Evolutionary conservation across 768 basidiomycete genomes (phyloP).

Genomic region (Podaxis mareebaensis): DNA sequence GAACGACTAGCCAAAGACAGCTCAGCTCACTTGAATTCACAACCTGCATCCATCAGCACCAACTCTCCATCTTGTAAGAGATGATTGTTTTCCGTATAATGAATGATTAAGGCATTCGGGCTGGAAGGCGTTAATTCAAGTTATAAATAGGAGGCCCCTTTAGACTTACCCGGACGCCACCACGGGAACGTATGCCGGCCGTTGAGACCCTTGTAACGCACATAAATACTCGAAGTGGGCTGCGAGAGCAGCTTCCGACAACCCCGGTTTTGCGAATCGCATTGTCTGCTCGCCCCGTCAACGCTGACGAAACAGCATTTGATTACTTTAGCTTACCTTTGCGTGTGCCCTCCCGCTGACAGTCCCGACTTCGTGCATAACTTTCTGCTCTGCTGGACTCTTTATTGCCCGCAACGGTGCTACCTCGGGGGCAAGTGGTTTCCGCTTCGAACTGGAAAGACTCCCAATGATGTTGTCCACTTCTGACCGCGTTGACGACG

Average conservation of each 20-base stretch:
- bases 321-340: slow-evolving; percentile 49
- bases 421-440: slow-evolving; percentile 65
- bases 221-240: slow-evolving; percentile 94
- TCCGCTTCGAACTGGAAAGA: slow-evolving; percentile 44
- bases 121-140: slow-evolving; percentile 35
- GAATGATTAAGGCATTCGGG: slow-evolving; percentile 86
- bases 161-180: slow-evolving; percentile 84
- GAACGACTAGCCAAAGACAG: neutral
- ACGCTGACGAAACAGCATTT: neutral
- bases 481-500: slow-evolving; percentile 39
- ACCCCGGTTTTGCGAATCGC: slow-evolving; percentile 59
- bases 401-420: slow-evolving; percentile 77
- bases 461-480: slow-evolving; percentile 57
- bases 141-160: neutral
- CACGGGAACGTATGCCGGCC: slow-evolving; percentile 97
- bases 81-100: slow-evolving; percentile 93
- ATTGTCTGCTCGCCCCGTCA: slow-evolving; percentile 60
- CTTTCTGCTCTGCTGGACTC: slow-evolving; percentile 68
- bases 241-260: slow-evolving; percentile 42
- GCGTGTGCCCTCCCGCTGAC: slow-evolving; percentile 86
- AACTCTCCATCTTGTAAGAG: slow-evolving; percentile 69
- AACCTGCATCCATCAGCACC: slow-evolving; percentile 88
- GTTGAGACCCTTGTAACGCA: slow-evolving; percentile 73
- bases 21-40: slow-evolving; percentile 75
- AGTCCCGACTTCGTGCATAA: slow-evolving; percentile 86